phyloP scores from a whole-genome alignment of 495 filamentous ascomycete genomes.

The Apodospora peruviana region DNA sequence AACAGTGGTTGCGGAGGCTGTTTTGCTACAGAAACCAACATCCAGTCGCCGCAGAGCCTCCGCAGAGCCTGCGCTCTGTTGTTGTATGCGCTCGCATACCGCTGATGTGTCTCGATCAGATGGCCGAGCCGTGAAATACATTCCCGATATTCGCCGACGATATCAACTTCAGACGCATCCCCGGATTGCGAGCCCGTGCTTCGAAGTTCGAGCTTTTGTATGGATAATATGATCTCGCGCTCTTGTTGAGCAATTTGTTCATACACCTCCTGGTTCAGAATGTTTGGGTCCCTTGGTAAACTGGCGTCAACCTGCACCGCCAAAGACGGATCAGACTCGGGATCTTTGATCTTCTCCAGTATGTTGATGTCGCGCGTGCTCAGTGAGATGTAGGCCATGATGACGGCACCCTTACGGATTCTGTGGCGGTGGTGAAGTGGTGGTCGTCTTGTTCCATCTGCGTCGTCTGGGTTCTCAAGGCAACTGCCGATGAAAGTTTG shows the following conservation, averaged over 20 bases:
- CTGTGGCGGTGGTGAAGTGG: background rate
- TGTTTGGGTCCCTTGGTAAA: constrained; percentile 57
- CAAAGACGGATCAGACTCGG: constrained; percentile 58
- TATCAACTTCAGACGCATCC: constrained; percentile 11
- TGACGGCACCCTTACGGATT: constrained; percentile 6
- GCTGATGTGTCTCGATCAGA: constrained; percentile 53
- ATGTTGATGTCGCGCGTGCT: constrained; percentile 65
- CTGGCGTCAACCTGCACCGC: constrained; percentile 48
- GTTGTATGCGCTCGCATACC: constrained; percentile 68
- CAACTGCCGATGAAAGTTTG: background rate
- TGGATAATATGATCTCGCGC: constrained; percentile 41
- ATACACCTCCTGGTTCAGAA: constrained; percentile 33
- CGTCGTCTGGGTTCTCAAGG: background rate
- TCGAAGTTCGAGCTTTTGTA: constrained; percentile 44
- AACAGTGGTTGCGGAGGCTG: constrained; percentile 24
- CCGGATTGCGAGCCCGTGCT: constrained; percentile 33
- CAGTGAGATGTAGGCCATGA: constrained; percentile 49
- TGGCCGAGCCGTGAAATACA: constrained; percentile 40
- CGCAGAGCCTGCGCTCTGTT: constrained; percentile 72
- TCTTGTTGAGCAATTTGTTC: constrained; percentile 36
- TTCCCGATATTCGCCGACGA: constrained; percentile 31
- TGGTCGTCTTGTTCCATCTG: background rate
- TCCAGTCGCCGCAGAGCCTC: constrained; percentile 48
- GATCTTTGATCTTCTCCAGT: constrained; percentile 74
- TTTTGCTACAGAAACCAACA: constrained; percentile 28